Conservation (phyloP, 108 stramenopile genomes). For the Nitzschia sp. region DNA sequence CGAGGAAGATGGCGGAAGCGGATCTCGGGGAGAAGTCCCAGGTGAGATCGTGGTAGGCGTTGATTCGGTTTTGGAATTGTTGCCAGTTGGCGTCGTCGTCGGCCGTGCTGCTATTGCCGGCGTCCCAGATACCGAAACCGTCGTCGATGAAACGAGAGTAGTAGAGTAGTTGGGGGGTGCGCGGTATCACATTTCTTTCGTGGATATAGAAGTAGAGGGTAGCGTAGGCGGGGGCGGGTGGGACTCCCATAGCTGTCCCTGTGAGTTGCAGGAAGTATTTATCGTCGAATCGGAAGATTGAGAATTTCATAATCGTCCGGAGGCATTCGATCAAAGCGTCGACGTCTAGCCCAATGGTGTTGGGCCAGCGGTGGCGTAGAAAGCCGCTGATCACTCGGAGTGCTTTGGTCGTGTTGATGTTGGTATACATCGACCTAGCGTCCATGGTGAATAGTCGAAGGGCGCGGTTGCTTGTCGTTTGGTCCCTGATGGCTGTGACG, state of each 20-base stretch:
- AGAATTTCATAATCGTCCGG: slow-evolving; percentile 26
- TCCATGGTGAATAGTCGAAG: slow-evolving; percentile 32
- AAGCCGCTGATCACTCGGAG: slow-evolving; percentile 7
- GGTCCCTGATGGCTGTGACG: background rate
- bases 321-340: background rate
- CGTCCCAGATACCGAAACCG: background rate
- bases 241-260: slow-evolving; percentile 1
- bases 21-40: background rate
- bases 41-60: background rate
- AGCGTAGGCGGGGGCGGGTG: slow-evolving; percentile 1
- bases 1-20: background rate
- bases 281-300: slow-evolving; percentile 17
- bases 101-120: background rate
- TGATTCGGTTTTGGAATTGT: background rate
- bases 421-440: slow-evolving; percentile 33
- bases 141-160: background rate
- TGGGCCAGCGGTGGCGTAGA: background rate
- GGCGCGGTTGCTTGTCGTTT: too few relatives aligned
- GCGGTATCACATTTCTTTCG: too few relatives aligned
- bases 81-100: background rate
- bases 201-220: background rate
- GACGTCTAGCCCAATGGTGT: background rate
- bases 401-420: slow-evolving; percentile 30
- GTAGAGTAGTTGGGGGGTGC: background rate
- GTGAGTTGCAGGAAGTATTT: background rate